A percentile compares a stretch with the other conserved stretches of the same genome.
Conservation (phyloP, 2,329 filamentous ascomycete species). For the Colletotrichum agaves region DNA sequence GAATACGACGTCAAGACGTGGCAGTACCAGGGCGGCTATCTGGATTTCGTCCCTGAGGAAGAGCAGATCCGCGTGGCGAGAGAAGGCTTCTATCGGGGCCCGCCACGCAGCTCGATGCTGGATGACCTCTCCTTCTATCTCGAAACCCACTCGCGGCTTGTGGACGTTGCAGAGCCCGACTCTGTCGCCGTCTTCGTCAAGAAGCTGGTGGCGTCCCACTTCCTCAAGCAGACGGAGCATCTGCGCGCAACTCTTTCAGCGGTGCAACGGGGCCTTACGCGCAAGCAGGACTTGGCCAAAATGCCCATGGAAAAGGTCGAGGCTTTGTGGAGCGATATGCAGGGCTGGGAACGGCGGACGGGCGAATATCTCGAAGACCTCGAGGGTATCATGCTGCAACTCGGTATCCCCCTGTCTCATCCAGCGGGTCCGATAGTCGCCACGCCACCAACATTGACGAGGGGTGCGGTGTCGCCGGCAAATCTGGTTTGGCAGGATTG, state of each 20-base stretch:
- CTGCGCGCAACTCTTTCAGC: conserved; percentile 39
- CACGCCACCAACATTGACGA: neutral
- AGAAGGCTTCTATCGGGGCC: conserved; percentile 31
- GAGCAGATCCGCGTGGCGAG: conserved; percentile 31
- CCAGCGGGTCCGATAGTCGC: neutral
- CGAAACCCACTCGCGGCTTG: conserved; percentile 34
- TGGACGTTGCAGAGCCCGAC: conserved; percentile 27
- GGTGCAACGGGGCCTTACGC: conserved; percentile 41
- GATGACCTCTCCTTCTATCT: conserved; percentile 43
- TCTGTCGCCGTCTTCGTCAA: conserved; percentile 39
- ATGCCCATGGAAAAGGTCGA: conserved; percentile 40
- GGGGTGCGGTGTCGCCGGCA: neutral
- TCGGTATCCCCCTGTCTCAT: conserved; percentile 40
- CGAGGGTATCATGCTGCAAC: conserved; percentile 42
- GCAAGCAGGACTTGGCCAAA: conserved; percentile 41
- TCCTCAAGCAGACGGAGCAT: conserved; percentile 40
- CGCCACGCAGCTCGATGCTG: conserved; percentile 39
- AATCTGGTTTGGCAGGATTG: conserved; percentile 36
- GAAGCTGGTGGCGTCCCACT: conserved; percentile 43
- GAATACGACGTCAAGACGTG: conserved; percentile 34
- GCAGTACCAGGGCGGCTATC: conserved; percentile 42
- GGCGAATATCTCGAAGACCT: conserved; percentile 43
- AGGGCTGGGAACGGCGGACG: conserved; percentile 42
- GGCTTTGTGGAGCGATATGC: conserved; percentile 43
- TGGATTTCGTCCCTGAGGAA: conserved; percentile 41